These are phyloP conservation scores for Sabuloglossum arenarium DNA, from an alignment of 495 filamentous ascomycete genomes.

Conservation along the genomic window DNA sequence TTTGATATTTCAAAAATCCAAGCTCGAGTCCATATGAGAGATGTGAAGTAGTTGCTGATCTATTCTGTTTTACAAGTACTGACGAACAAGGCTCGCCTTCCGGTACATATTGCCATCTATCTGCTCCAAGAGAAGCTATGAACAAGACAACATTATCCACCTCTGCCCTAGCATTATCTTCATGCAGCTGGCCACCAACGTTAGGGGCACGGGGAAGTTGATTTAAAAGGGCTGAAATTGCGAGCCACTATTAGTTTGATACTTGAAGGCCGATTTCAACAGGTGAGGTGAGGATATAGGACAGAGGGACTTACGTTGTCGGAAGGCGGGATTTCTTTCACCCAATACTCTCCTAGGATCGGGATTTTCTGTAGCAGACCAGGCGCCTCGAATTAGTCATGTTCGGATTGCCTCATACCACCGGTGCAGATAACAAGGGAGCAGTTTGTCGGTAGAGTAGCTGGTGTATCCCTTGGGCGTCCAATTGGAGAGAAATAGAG, in stretches of 20 bases:
- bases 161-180: neutral
- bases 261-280: neutral
- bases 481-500: neutral
- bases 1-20: no score
- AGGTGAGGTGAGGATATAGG: neutral
- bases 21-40: neutral
- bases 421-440: neutral
- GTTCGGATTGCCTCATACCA: conserved; percentile 1
- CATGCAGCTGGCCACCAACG: neutral
- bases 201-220: neutral
- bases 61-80: neutral
- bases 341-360: conserved; percentile 34
- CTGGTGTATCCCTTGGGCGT: conserved; percentile 8
- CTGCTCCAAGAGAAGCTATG: neutral
- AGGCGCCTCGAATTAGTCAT: neutral
- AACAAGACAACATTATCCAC: neutral
- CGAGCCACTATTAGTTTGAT: neutral
- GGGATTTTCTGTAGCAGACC: conserved; percentile 26
- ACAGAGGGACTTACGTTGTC: conserved; percentile 25
- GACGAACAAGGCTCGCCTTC: neutral
- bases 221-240: neutral
- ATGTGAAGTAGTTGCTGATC: neutral
- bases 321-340: conserved; percentile 36
- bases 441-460: neutral
- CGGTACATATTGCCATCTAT: neutral